Evolutionary conservation across 2,329 filamentous ascomycete genomes (phyloP).

Genomic region (Stagonosporopsis cucurbitacearum): DNA sequence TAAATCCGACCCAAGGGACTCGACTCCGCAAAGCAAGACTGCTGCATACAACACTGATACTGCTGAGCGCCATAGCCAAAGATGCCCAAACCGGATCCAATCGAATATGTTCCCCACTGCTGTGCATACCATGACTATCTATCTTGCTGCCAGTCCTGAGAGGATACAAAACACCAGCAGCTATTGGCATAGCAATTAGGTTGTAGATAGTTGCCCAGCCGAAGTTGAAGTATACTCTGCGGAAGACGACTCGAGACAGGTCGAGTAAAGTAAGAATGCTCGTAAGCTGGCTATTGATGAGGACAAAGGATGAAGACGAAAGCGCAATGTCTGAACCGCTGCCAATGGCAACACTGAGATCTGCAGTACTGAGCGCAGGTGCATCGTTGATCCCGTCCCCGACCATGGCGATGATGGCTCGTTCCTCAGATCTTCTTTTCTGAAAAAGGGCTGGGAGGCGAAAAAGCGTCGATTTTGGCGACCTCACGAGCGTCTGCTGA

Average conservation of each 20-base stretch:
- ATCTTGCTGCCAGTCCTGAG: conserved; percentile 59
- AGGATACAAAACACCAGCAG: conserved; percentile 79
- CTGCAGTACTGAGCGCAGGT: conserved; percentile 78
- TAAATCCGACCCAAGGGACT: conserved; percentile 55
- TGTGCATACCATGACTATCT: conserved; percentile 49
- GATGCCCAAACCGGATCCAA: conserved; percentile 85
- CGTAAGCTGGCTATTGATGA: conserved; percentile 73
- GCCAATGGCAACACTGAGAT: conserved; percentile 83
- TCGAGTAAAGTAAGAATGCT: conserved; percentile 76
- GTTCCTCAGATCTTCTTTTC: conserved; percentile 26
- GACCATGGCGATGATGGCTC: conserved; percentile 77
- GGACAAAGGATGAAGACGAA: conserved; percentile 80
- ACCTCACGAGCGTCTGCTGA: conserved; percentile 44
- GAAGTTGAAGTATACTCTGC: conserved; percentile 84
- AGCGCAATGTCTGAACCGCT: conserved; percentile 84
- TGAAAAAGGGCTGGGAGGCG: conserved; percentile 23
- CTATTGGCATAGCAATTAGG: conserved; percentile 75
- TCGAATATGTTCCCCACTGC: conserved; percentile 60
- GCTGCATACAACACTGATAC: conserved; percentile 85
- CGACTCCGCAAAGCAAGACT: conserved; percentile 72
- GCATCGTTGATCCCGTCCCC: conserved; percentile 89
- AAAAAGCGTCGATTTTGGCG: conserved; percentile 26
- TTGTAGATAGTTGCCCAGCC: conserved; percentile 87
- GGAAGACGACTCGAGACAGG: conserved; percentile 74
- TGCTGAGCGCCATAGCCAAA: conserved; percentile 90